These are phyloP conservation scores for Phyllosticta capitalensis DNA, from an alignment of 2,329 filamentous ascomycete genomes.

Conservation along the genomic window DNA sequence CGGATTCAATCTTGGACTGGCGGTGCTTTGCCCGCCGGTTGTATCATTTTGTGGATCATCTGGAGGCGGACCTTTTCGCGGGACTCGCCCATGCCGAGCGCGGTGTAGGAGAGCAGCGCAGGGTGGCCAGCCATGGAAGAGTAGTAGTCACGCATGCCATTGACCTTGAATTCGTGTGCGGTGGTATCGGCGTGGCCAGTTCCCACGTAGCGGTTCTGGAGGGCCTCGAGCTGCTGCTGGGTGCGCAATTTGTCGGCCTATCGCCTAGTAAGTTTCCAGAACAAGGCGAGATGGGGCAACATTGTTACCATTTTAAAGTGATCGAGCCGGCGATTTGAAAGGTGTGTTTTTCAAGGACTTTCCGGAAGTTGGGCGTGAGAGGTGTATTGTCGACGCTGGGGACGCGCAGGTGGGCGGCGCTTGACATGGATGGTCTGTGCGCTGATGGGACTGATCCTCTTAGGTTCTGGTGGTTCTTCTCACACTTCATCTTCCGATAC, in stretches of 20 bases:
- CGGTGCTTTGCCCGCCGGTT: slow-evolving; percentile 56
- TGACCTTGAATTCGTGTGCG: slow-evolving; percentile 94
- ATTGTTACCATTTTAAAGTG: not conserved
- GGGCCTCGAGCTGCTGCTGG: slow-evolving; percentile 92
- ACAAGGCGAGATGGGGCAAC: not conserved
- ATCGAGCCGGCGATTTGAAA: not conserved
- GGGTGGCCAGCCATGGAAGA: slow-evolving; percentile 84
- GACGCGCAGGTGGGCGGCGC: not conserved
- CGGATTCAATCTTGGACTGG: slow-evolving; percentile 5
- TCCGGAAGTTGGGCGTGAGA: not conserved
- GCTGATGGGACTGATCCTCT: not conserved
- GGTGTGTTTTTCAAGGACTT: not conserved
- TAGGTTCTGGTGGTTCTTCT: not conserved
- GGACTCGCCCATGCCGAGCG: slow-evolving; percentile 78
- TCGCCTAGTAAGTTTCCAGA: not conserved
- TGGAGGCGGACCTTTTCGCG: slow-evolving; percentile 68
- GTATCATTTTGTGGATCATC: slow-evolving; percentile 67
- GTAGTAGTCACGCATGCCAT: slow-evolving; percentile 89
- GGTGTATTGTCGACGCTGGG: not conserved
- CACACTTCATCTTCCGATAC: not conserved
- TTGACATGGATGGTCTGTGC: not conserved
- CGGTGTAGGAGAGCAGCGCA: slow-evolving; percentile 78
- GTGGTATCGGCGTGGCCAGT: slow-evolving; percentile 95
- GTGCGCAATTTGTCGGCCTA: slow-evolving; percentile 94
- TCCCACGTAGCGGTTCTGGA: slow-evolving; percentile 91